Evolutionary conservation across 495 filamentous ascomycete genomes (phyloP), one percentile per base, ranked within the genome.

Genomic region (Xylaria venustula): DNA sequence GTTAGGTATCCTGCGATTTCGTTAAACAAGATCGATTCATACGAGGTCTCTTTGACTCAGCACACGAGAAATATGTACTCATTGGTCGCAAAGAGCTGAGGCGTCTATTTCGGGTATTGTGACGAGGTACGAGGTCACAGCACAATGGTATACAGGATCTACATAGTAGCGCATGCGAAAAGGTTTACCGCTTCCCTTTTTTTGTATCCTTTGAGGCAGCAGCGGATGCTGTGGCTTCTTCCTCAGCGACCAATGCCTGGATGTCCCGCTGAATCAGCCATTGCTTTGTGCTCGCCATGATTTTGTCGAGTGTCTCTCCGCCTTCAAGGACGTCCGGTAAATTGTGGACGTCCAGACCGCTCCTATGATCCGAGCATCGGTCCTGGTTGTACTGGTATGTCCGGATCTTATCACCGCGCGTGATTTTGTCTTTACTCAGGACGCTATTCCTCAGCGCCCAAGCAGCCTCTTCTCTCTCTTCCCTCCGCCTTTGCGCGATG

Each of bases 301-400:
- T 73, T 61, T 80, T 86, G 36, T 90, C 90, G 45, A 98, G 68
- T 0, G 77, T 82, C 54, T 87, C 81, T 12, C 88, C 88, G 12
- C 90, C 90, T 41, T 81, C 82, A 58, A 97, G 79, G 32, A 97
- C 88, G 69, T 89, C 85, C 50, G 89, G 87, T 54, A 98, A 75
- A 73, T 94, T 89, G 70, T 94, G 87, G 14, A 94, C 76, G 50
- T 89, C 92, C 30, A 91, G 70, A 2, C 93, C 93, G 70, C 87
- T 90, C 26, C 94, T 80, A 74, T 98, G 94, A 78, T 98, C 94
- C 2, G 94, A 97, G 63, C 95, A 92, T 51, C 94, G 81, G 73
- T 92, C 91, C 75, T 98, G 95, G 32, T 85, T 84, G 78, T 87
- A 98, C 75, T 98, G 96, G 71, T 98, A 98, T 2, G 94, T 98